Evolutionary conservation across 495 filamentous ascomycete genomes (phyloP), one percentile per base, ranked within the genome.

Genomic region (Penicillium bovifimosum): DNA sequence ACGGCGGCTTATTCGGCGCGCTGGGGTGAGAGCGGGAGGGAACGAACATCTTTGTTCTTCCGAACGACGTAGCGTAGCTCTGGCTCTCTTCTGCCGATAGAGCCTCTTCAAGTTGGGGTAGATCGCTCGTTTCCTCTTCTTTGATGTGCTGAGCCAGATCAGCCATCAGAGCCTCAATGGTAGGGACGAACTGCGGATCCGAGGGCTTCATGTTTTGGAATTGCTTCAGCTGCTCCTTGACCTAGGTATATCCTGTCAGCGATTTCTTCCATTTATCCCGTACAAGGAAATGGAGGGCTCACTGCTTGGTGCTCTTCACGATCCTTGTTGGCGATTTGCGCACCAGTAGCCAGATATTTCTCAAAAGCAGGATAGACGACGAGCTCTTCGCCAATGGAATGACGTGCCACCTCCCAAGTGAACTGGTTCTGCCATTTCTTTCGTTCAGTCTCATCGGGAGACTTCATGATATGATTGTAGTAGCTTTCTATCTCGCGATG

Each of bases 291-390:
- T 28, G 20, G 20, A 2, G 4, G 41, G 28, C 64, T 31, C 61
- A 82, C 81, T 13, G 56, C 50, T 29, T 78, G 75, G 65, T 89
- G 84, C 51, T 86, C 74, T 9, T 65, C 53, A 3, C 83, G 75
- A 55, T 87, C 81, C 47, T 80, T 81, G 18, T 85, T 72, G 0
- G 81, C 80, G 58, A 86, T 70, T 0, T 61, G 52, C 13, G 64
- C 38, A 13, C 78, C 86, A 62, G 66, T 55, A 28, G 72, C 58
- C 0, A 86, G 44, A 42, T 83, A 49, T 55, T 81, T 80, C 56
- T 87, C 85, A 6, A 88, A 75, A 0, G 76, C 76, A 1, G 85
- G 86, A 65, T 87, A 87, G 20, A 87, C 67, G 27, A 85, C 74
- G 2, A 88, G 64, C 66, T 87, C 85, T 59, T 87, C 81, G 45